Evolutionary conservation across 331 rosid genomes (phyloP), one percentile per base, ranked within the genome.

Genomic region (Phaseolus coccineus): DNA sequence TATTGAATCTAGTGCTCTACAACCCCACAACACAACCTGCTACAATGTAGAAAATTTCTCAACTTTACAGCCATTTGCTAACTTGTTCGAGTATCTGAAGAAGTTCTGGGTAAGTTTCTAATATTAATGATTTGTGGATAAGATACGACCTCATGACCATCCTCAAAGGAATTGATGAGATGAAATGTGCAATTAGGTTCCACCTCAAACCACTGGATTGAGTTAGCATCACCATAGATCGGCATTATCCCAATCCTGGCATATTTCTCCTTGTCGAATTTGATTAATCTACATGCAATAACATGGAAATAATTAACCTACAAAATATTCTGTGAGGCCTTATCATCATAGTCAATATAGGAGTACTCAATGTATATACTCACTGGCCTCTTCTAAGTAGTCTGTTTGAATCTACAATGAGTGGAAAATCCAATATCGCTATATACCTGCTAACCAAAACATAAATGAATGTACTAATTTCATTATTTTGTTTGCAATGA

Each of bases 211-310:
- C 94, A 91, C 28, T 39, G 33, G 47, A 85, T 64, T 74, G 97
- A 89, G 73, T 77, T 71, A 14, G 85, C 82, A 66, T 91, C 87
- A 16, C 89, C 90, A 16, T 85, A 91, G 39, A 85, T 88, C 1
- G 91, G 97, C 91, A 91, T 87, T 40, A 88, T 77, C 55, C 97
- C 94, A 15, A 91, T 88, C 71, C 84, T 87, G 10, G 90, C 87
- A 44, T 80, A 85, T 71, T 57, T 88, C 53, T 85, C 86, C 46
- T 82, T 83, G 0, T 77, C 58, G 39, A 69, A 87, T 48, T 87
- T 52, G 16, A 85, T n/a, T 46, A 88, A 82, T 76, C 97, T 92
- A 42, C 81, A 77, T 33, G 33, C 2, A 42, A 47, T 10, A 46
- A 14, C 28, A 27, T 40, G 51, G 40, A 52, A 61, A 44, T 2